Conservation (phyloP, 2,329 filamentous ascomycete genomes). For the Fusarium multiceps region DNA sequence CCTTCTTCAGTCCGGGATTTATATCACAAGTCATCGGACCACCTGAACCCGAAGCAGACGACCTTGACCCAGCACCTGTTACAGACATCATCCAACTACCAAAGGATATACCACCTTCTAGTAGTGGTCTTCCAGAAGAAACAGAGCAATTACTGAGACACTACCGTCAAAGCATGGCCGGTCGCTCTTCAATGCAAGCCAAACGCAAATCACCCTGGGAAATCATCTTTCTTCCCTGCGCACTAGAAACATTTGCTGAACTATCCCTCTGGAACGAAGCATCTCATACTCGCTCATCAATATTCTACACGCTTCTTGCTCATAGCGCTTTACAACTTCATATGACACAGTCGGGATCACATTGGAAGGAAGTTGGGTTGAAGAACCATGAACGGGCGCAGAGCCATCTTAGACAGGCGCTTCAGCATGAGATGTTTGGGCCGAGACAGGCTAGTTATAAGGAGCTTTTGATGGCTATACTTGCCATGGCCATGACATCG, state of each 20-base stretch:
- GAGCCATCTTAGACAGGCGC: constrained; percentile 48
- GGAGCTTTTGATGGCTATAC: constrained; percentile 57
- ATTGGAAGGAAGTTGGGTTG: constrained; percentile 47
- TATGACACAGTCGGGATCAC: constrained; percentile 20
- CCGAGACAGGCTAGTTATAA: constrained; percentile 56
- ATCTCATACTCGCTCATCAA: constrained; percentile 52
- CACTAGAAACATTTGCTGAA: constrained; percentile 56
- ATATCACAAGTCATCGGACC: constrained; percentile 38
- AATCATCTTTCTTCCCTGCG: constrained; percentile 55
- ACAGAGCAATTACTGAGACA: constrained; percentile 46
- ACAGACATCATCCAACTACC: constrained; percentile 5
- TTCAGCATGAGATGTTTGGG: constrained; percentile 49
- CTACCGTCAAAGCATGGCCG: constrained; percentile 45
- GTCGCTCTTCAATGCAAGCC: constrained; percentile 43
- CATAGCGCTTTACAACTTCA: constrained; percentile 57
- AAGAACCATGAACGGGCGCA: constrained; percentile 49
- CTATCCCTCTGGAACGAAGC: constrained; percentile 54
- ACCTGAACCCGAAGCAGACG: not conserved
- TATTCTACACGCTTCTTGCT: constrained; percentile 55
- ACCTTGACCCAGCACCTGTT: not conserved
- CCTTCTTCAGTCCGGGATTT: constrained; percentile 40
- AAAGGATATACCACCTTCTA: not conserved
- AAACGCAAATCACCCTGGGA: constrained; percentile 57
- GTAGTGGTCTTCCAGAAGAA: constrained; percentile 31
- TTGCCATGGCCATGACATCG: constrained; percentile 46